Evolutionary conservation across 2,329 filamentous ascomycete species (phyloP).

Genomic region (Penicillium psychrosexuale): DNA sequence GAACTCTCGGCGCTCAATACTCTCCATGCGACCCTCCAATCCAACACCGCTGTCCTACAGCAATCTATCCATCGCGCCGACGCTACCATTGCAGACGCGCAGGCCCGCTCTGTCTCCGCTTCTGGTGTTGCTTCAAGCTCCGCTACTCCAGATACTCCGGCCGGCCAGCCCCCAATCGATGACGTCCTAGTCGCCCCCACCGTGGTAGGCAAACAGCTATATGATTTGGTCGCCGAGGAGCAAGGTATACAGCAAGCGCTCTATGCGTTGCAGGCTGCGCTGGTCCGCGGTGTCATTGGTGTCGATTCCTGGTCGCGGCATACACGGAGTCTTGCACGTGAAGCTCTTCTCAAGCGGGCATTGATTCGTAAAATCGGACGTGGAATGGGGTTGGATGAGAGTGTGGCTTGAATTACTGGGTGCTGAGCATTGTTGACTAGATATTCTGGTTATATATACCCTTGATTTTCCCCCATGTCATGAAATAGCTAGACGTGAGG

Average conservation of each 20-base stretch:
- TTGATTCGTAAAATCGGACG: constrained; percentile 46
- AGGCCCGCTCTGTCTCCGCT: constrained; percentile 47
- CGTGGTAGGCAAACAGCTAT: constrained; percentile 88
- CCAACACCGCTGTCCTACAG: constrained; percentile 75
- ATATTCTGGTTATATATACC: constrained; percentile 13
- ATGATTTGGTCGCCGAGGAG: constrained; percentile 84
- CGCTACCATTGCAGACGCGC: constrained; percentile 69
- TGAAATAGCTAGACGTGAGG: not conserved
- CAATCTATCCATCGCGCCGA: constrained; percentile 77
- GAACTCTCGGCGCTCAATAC: constrained; percentile 71
- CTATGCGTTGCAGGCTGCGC: constrained; percentile 56
- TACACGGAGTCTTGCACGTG: constrained; percentile 47
- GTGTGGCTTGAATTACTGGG: constrained; percentile 1
- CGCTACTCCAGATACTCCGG: constrained; percentile 16
- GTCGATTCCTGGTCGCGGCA: constrained; percentile 48
- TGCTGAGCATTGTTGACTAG: not conserved
- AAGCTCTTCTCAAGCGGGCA: constrained; percentile 48
- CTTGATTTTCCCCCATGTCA: not conserved
- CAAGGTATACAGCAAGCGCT: constrained; percentile 80
- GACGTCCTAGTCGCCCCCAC: constrained; percentile 91
- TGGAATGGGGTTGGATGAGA: constrained; percentile 45
- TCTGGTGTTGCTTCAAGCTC: constrained; percentile 16
- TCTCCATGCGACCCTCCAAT: constrained; percentile 66
- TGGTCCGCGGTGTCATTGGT: constrained; percentile 46
- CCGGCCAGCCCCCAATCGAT: constrained; percentile 70